These are phyloP conservation scores for Salvia sclarea DNA, from an alignment of 305 asterid genomes.

Conservation along the genomic window DNA sequence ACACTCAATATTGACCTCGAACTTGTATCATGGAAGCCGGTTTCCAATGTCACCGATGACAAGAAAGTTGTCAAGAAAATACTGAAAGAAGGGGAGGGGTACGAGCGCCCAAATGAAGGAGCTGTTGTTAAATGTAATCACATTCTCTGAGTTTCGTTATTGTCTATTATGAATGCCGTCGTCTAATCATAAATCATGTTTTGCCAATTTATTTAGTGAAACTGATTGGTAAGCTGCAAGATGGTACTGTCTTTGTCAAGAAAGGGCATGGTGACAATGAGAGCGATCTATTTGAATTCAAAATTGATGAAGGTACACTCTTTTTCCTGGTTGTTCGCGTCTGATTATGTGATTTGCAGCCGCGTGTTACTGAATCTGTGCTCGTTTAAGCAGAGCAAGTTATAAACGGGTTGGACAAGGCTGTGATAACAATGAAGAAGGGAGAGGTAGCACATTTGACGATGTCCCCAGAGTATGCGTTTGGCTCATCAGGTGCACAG, in stretches of 20 bases:
- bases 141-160: neutral
- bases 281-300: constrained; percentile 70
- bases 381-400: constrained; percentile 66
- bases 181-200: constrained; percentile 20
- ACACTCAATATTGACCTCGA: constrained; percentile 58
- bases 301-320: constrained; percentile 70
- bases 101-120: constrained; percentile 89
- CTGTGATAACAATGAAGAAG: constrained; percentile 79
- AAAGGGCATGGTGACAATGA: constrained; percentile 64
- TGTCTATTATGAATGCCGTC: neutral
- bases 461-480: constrained; percentile 82
- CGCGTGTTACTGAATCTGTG: neutral
- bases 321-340: neutral
- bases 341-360: neutral
- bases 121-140: constrained; percentile 64
- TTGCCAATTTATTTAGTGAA: constrained; percentile 51
- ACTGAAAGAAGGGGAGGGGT: constrained; percentile 79
- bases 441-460: constrained; percentile 73
- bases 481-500: constrained; percentile 60
- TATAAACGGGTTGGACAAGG: constrained; percentile 75
- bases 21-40: constrained; percentile 81
- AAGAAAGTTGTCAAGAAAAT: constrained; percentile 79
- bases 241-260: constrained; percentile 63
- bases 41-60: constrained; percentile 74
- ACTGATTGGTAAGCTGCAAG: constrained; percentile 77